phyloP scores from a whole-genome alignment of 768 basidiomycete species.

The Podaxis carcinomalis region DNA sequence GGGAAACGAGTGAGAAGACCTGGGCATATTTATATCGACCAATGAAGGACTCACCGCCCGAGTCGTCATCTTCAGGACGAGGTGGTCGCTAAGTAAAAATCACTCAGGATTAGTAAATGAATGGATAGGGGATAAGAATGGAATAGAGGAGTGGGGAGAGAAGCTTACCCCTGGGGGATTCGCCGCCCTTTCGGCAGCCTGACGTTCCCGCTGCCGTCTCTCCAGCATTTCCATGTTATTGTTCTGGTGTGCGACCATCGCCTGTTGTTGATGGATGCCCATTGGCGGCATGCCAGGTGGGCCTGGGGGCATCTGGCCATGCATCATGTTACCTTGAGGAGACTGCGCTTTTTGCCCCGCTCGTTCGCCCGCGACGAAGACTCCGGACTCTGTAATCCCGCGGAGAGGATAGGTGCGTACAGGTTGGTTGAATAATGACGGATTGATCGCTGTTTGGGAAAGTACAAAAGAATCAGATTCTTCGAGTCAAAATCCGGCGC shows the following conservation, averaged over 20 bases:
- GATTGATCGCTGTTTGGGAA: constrained; percentile 47
- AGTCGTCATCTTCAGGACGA: constrained; percentile 55
- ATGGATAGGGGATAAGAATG: not conserved
- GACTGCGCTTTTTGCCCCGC: constrained; percentile 60
- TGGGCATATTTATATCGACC: not conserved
- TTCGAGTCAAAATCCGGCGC: not conserved
- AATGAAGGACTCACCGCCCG: constrained; percentile 43
- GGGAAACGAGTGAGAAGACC: not conserved
- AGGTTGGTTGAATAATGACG: constrained; percentile 53
- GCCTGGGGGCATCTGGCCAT: constrained; percentile 23
- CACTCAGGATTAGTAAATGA: not conserved
- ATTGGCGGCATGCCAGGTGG: constrained; percentile 18
- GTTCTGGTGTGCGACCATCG: constrained; percentile 71
- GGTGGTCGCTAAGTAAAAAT: constrained; percentile 28
- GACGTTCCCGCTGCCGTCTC: constrained; percentile 33
- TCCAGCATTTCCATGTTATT: constrained; percentile 70
- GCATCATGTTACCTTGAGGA: constrained; percentile 29
- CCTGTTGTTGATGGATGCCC: constrained; percentile 47
- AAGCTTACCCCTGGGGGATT: constrained; percentile 36
- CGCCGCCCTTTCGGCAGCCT: constrained; percentile 37
- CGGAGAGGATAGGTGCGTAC: constrained; percentile 71
- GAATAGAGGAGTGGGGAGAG: constrained; percentile 3
- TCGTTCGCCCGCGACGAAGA: constrained; percentile 72
- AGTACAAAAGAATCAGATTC: constrained; percentile 6
- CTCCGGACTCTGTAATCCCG: constrained; percentile 55